These are phyloP conservation scores for Penicillium sp. DNA, from an alignment of 2,329 filamentous ascomycete genomes.

Conservation along the genomic window DNA sequence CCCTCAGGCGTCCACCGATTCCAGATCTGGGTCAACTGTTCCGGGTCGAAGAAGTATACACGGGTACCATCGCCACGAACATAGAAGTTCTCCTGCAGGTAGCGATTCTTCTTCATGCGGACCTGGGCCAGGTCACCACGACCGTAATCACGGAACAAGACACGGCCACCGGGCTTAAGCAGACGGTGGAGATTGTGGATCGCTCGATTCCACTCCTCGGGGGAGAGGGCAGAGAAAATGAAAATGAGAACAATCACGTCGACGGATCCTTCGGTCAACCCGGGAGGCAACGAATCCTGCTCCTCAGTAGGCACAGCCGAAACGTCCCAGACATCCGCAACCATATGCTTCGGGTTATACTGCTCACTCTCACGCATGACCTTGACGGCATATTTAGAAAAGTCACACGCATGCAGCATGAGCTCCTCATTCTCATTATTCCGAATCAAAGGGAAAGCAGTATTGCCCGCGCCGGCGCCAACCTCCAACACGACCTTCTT, in stretches of 20 bases:
- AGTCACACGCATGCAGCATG: constrained; percentile 92
- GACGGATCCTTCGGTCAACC: constrained; percentile 75
- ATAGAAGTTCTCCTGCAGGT: constrained; percentile 96
- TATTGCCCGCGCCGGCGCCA: constrained; percentile 94
- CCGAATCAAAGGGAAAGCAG: constrained; percentile 85
- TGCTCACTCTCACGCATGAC: constrained; percentile 81
- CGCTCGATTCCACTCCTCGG: constrained; percentile 80
- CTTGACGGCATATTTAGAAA: constrained; percentile 91
- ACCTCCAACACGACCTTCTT: constrained; percentile 79
- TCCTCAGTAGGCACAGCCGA: constrained; percentile 62
- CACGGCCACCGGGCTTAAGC: constrained; percentile 88
- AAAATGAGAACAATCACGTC: constrained; percentile 96
- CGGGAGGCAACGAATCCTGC: constrained; percentile 68
- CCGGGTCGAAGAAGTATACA: constrained; percentile 94
- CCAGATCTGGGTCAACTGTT: constrained; percentile 83
- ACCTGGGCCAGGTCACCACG: constrained; percentile 95
- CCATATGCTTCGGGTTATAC: constrained; percentile 73
- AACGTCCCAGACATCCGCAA: constrained; percentile 94
- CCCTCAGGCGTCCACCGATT: constrained; percentile 51
- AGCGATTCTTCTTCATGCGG: constrained; percentile 92
- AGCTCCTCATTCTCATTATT: constrained; percentile 81
- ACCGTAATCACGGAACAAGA: constrained; percentile 96
- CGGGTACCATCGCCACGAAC: constrained; percentile 92
- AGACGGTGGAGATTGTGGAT: constrained; percentile 79
- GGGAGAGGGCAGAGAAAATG: constrained; percentile 91